Base-by-base conservation (phyloP, 1,139 yeast genomes). In the Suhomyces wounanorum region DNA sequence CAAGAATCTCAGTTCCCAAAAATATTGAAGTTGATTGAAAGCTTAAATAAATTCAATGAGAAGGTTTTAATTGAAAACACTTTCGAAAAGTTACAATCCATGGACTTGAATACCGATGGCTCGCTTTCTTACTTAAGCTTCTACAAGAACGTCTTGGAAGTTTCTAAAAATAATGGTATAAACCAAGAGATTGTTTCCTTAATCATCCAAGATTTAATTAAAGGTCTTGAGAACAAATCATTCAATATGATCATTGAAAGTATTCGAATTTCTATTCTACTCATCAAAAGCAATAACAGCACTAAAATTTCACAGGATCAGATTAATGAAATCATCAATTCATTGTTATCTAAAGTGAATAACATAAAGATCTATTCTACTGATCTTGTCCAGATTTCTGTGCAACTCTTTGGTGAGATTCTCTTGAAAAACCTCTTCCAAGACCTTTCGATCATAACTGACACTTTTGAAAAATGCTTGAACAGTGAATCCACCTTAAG, bases 161-260 rank as follows among this genome's bases (percentile, higher is more conserved):
- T 54, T 9, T 52, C 61, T 39, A 49, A 55, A 9, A 47, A 59
- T 35, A 46, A 51, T 9, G 28, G 45, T 13, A 47, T 56, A 2
- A 42, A 36, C 14, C 23, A 30, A 2, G 40, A 8, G 17, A 45
- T 50, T 14, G 56, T 75, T 8, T 62, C 66, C 3, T 69, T 71
- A 48, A 69, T 84, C n/a, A 60, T 72, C 13, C 55, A 60, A 9
- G 84, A 84, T 11, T 63, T 83, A 39, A 65, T 69, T 1, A 72
- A 67, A 25, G 68, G 78, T 1, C 76, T 81, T 31, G 58, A 61
- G 28, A 67, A 68, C 47, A 64, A 64, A 43, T 62, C 72, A 1
- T 62, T 67, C 60, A 83, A 81, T 58, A 72, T 82, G 31, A 72
- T 83, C 10, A 64, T 74, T 14, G 86, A 83, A 53, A 79, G 82